Base-by-base conservation (phyloP, 2,329 filamentous ascomycete genomes). In the Aspergillus niger region DNA sequence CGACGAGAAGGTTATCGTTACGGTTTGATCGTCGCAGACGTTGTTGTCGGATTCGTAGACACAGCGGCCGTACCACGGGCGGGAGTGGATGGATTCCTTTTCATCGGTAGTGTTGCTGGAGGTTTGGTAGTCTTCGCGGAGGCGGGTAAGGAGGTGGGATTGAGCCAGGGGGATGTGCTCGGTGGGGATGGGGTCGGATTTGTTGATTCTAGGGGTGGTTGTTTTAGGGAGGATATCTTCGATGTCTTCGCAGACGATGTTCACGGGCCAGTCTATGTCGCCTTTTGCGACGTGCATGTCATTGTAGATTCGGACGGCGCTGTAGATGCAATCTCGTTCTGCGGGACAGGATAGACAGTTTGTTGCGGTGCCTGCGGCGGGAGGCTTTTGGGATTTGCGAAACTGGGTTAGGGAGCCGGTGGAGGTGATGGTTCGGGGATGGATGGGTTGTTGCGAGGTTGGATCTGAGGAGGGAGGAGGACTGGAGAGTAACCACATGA, bases 11-110 rank as follows among this genome's bases (percentile, higher is more conserved):
- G 85, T 87, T 55, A 98, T 86, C 0, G 90, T 94, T 20, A 98
- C 95, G 26, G 89, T 85, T 75, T 98, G 94, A 70, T 98, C 92
- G 74, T 99, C 95, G 70, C 89, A 91, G 44, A 98, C 95, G 70
- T 96, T 88, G 77, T 98, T 99, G 77, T 96, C 92, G 4, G 89
- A 82, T 73, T 97, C 95, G 78, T 89, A 98, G 1, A 98, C 95
- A 72, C 95, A 99, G n/a, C 94, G 87, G 0, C 95, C 95, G 71
- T 92, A 98, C 92, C 92, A 89, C 1, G 82, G 78, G 4, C 84
- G 75, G 10, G 70, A 32, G 24, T 30, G 47, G 47, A 50, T 69
- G 52, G 82, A 79, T 4, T 87, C 79, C n/a, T 80, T 75, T 10
- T 61, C 64, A 65, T 89, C 89, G 3, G 81, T 80, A 1, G 84